Conservation (phyloP, 345 rosid genomes). For the Lumnitzera racemosa region DNA sequence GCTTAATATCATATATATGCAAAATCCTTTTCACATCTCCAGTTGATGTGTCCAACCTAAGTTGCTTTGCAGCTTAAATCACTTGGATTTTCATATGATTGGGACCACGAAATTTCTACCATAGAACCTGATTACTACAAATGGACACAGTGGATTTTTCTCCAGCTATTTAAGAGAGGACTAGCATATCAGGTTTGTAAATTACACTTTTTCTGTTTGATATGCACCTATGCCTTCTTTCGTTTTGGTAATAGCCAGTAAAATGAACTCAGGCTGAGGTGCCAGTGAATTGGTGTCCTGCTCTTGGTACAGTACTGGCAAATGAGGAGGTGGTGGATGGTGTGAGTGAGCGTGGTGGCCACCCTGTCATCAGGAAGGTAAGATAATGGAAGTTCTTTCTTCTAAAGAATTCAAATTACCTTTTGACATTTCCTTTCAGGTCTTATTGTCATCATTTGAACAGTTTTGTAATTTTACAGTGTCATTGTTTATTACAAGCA, state of each 20-base stretch:
- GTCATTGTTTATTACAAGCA: constrained; percentile 94
- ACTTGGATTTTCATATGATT: constrained; percentile 86
- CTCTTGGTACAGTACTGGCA: constrained; percentile 97
- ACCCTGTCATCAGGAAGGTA: constrained; percentile 96
- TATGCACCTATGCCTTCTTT: constrained; percentile 6
- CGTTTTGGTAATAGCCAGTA: constrained; percentile 12
- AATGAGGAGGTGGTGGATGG: constrained; percentile 99
- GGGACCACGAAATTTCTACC: constrained; percentile 97
- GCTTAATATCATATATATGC: neutral
- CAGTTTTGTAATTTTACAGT: constrained; percentile 76
- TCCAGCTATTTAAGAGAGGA: constrained; percentile 90
- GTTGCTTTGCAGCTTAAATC: constrained; percentile 68
- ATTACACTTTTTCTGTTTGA: constrained; percentile 4
- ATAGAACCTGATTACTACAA: constrained; percentile 79
- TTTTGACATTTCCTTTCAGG: neutral
- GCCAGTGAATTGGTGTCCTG: constrained; percentile 98
- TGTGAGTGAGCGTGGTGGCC: constrained; percentile 93
- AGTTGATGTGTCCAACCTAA: constrained; percentile 2
- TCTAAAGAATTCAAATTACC: neutral
- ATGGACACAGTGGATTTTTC: constrained; percentile 99
- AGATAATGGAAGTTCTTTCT: neutral
- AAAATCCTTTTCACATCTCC: constrained; percentile 8
- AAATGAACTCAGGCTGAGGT: constrained; percentile 74
- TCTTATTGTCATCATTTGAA: constrained; percentile 23
- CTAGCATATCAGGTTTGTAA: constrained; percentile 83